These are phyloP conservation scores for Thermoascus crustaceus DNA, from an alignment of 2,329 filamentous ascomycete genomes.

Conservation along the genomic window DNA sequence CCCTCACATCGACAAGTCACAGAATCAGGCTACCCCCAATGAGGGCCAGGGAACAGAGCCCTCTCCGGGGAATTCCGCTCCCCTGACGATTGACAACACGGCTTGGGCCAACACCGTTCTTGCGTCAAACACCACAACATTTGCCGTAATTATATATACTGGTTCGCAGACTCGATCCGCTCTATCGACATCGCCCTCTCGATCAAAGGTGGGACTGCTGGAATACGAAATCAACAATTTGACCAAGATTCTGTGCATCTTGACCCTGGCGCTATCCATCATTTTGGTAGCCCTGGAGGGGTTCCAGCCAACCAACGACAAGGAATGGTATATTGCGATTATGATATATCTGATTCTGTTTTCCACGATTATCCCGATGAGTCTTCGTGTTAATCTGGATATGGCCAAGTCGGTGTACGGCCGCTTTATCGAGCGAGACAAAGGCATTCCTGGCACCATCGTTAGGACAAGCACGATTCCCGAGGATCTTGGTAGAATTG, in stretches of 20 bases:
- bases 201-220: slow-evolving; percentile 86
- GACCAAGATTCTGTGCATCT: slow-evolving; percentile 86
- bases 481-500: slow-evolving; percentile 88
- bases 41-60: slow-evolving; percentile 13
- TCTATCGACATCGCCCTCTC: slow-evolving; percentile 80
- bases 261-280: slow-evolving; percentile 79
- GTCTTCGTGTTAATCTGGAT: slow-evolving; percentile 89
- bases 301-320: slow-evolving; percentile 51
- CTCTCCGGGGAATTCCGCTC: slow-evolving; percentile 48
- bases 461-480: slow-evolving; percentile 96
- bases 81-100: slow-evolving; percentile 90
- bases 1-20: slow-evolving; percentile 31
- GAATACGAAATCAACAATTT: slow-evolving; percentile 96
- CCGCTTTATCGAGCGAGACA: slow-evolving; percentile 86
- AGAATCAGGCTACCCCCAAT: slow-evolving; percentile 11
- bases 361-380: slow-evolving; percentile 98
- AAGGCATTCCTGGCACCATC: slow-evolving; percentile 82
- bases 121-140: slow-evolving; percentile 79
- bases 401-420: slow-evolving; percentile 96
- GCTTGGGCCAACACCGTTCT: slow-evolving; percentile 98
- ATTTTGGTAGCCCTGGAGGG: slow-evolving; percentile 81
- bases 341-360: slow-evolving; percentile 97
- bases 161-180: slow-evolving; percentile 90
- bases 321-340: slow-evolving; percentile 86
- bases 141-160: slow-evolving; percentile 89